phyloP scores from a whole-genome alignment of 352 stramenopile genomes.

The Nothophytophthora sp. region DNA sequence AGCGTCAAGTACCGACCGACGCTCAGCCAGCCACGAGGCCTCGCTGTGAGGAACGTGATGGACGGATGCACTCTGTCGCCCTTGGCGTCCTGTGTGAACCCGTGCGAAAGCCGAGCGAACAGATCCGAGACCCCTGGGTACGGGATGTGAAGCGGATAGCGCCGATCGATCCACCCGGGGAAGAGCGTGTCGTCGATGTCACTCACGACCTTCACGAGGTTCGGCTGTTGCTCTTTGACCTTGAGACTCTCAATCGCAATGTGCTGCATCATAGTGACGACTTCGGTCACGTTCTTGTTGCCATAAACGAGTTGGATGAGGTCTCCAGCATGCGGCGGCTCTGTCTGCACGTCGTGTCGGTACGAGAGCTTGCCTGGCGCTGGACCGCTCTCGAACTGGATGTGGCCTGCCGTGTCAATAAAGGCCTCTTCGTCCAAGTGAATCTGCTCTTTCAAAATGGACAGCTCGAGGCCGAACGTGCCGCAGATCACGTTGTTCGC shows the following conservation, averaged over 20 bases:
- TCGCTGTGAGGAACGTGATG: slow-evolving; percentile 83
- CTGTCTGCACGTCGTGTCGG: slow-evolving; percentile 19
- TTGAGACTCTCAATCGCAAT: slow-evolving; percentile 79
- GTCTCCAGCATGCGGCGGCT: slow-evolving; percentile 67
- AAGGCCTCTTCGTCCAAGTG: slow-evolving; percentile 64
- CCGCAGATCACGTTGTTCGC: slow-evolving; percentile 72
- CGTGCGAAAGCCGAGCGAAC: slow-evolving; percentile 61
- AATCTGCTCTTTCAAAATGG: slow-evolving; percentile 80
- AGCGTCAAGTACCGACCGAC: slow-evolving; percentile 79
- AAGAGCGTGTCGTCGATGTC: slow-evolving; percentile 89
- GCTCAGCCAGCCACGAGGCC: slow-evolving; percentile 78
- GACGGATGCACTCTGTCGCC: slow-evolving; percentile 40
- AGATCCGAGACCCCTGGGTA: slow-evolving; percentile 82
- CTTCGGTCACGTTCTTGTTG: slow-evolving; percentile 80
- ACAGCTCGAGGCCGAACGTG: slow-evolving; percentile 69
- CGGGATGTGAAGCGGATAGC: slow-evolving; percentile 73
- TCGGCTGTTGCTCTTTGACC: slow-evolving; percentile 50
- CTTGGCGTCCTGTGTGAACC: slow-evolving; percentile 36
- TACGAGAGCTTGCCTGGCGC: slow-evolving; percentile 10
- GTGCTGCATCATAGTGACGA: slow-evolving; percentile 84
- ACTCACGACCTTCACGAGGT: slow-evolving; percentile 86
- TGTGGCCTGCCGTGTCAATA: slow-evolving; percentile 29
- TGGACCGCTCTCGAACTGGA: slow-evolving; percentile 21
- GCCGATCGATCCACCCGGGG: slow-evolving; percentile 72
- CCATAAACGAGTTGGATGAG: slow-evolving; percentile 76